Evolutionary conservation across 192 early-diverging fungal species (phyloP), one percentile per base, ranked within the genome.

Genomic region (Coemansia sp.): DNA sequence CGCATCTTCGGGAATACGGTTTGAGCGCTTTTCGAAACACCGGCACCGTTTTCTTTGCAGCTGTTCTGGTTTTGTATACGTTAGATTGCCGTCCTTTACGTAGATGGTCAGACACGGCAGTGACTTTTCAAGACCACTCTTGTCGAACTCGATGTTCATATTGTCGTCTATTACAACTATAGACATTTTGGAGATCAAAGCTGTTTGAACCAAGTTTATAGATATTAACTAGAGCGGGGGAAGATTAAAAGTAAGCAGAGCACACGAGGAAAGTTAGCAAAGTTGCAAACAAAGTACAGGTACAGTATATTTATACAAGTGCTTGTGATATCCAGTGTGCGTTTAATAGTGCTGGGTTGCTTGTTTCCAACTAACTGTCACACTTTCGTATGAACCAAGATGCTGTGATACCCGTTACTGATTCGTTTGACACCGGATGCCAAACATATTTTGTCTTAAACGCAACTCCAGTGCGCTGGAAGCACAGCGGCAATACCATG

Each of bases 51-150:
- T 65, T 53, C 69, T 75, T n/a, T 72, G 43, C 4, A 80, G 60
- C 55, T 81, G 72, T 2, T 72, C 68, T 0, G 73, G 73, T 10
- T 29, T 50, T 14, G 78, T 81, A 39, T 75, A 81, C 66, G 74
- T 55, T 8, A 72, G 11, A 25, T 75, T 72, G 6, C 73, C 72
- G 32, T 81, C 78, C 39, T 39, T 68, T 23, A 81, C 72, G 14
- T 69, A 65, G 12, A 81, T 75, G 2, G 73, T 72, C 38, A 81
- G 66, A 49, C 75, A 66, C 0, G 78, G 73, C 54, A 80, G 35
- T 25, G 72, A 67, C 9, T 23, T 63, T 19, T 71, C 61, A 2
- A 80, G 62, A 4, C 4, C 22, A 29, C 43, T 53, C 29, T 19
- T 67, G 37, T 71, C 65, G 49, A 62, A 58, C 12, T 51, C 24